These are phyloP conservation scores for Orbilia javanica DNA, from an alignment of 2,329 filamentous ascomycete genomes.

Conservation along the genomic window DNA sequence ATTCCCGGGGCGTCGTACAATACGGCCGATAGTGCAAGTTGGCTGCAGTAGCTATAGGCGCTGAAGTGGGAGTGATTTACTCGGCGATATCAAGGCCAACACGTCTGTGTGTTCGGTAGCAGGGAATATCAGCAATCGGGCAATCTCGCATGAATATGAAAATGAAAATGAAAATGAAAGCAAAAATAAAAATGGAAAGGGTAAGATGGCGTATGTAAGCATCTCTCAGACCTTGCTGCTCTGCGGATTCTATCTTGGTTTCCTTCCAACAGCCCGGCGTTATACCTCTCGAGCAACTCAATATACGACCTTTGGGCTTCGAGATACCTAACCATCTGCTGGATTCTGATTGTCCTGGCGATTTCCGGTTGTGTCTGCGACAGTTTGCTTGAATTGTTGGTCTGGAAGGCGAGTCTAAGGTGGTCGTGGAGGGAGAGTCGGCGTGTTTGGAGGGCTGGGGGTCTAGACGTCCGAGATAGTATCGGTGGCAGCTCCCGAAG, in stretches of 20 bases:
- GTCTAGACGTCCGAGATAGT: not conserved
- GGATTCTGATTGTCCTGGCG: slow-evolving; percentile 61
- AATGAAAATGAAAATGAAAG: too few relatives aligned
- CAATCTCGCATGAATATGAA: too few relatives aligned
- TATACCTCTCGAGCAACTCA: slow-evolving; percentile 88
- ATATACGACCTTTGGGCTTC: slow-evolving; percentile 87
- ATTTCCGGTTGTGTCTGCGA: not conserved
- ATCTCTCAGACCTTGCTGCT: slow-evolving; percentile 80
- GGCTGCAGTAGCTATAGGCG: too few relatives aligned
- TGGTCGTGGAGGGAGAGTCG: slow-evolving; percentile 62
- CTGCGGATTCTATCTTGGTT: slow-evolving; percentile 85
- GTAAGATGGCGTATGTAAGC: not conserved
- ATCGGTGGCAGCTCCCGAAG: slow-evolving; percentile 50
- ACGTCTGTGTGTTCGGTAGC: slow-evolving; percentile 6
- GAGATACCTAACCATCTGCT: slow-evolving; percentile 84
- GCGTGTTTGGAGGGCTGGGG: slow-evolving; percentile 60
- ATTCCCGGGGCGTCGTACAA: too few relatives aligned
- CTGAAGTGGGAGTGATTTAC: not conserved
- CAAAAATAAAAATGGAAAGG: not conserved
- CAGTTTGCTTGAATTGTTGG: not conserved
- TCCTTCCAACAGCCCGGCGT: slow-evolving; percentile 90
- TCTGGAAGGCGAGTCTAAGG: slow-evolving; percentile 59
- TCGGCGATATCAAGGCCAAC: slow-evolving; percentile 43
- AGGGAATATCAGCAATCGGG: not conserved
- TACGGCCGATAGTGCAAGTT: not conserved